Percentiles rank a stretch among this genome's conserved stretches.
These are phyloP conservation scores for Barbarea vulgaris DNA, from an alignment of 345 rosid genomes.

Conservation along the genomic window DNA sequence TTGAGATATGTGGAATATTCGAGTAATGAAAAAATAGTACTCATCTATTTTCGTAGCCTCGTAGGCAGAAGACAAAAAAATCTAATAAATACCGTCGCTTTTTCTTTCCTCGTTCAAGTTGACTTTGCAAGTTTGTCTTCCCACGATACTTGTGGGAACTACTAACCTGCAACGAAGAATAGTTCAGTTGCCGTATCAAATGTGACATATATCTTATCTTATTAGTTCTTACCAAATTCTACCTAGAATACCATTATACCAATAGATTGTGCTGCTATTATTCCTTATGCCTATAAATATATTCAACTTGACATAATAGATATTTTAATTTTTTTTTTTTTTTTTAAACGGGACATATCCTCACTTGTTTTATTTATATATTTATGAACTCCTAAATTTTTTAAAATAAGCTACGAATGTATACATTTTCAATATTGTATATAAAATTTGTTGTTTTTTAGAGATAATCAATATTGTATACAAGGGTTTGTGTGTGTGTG, in stretches of 20 bases:
- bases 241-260: background rate
- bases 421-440: no score
- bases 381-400: no score
- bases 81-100: background rate
- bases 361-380: no score
- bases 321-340: no score
- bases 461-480: no score
- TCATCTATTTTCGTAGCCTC: background rate
- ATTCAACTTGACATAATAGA: background rate
- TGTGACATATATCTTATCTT: background rate
- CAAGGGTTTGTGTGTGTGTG: no score
- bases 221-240: background rate
- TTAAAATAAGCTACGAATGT: no score
- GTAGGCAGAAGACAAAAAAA: background rate
- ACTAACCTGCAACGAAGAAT: background rate
- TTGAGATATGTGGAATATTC: constrained; percentile 13
- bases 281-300: background rate
- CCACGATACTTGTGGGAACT: background rate
- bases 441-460: no score
- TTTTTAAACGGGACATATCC: no score
- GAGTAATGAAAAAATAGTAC: background rate
- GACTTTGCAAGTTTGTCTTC: constrained; percentile 5
- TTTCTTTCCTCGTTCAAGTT: background rate
- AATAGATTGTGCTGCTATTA: background rate
- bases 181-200: constrained; percentile 13